Percentiles rank a stretch among this genome's conserved stretches.
phyloP scores from a whole-genome alignment of 192 early-diverging fungal species.

The Helicostylum pulchrum region DNA sequence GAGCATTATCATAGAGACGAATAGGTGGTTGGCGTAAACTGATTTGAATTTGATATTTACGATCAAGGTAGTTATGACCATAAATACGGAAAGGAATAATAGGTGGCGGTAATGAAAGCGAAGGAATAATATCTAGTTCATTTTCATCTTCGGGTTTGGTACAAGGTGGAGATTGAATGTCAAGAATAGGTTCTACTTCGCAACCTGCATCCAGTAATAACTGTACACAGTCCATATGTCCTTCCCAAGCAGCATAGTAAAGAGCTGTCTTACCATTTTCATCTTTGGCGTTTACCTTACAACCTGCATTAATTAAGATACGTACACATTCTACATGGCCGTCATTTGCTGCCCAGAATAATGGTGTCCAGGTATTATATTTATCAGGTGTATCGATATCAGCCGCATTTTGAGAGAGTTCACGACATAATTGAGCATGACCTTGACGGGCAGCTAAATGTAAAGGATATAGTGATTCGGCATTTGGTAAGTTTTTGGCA shows the following conservation, averaged over 20 bases:
- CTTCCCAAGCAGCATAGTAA: slow-evolving; percentile 93
- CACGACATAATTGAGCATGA: slow-evolving; percentile 61
- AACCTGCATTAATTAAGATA: slow-evolving; percentile 76
- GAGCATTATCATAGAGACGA: slow-evolving; percentile 57
- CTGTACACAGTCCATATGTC: slow-evolving; percentile 78
- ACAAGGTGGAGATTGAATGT: slow-evolving; percentile 12
- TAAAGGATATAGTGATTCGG: slow-evolving; percentile 82
- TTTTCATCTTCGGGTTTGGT: slow-evolving; percentile 38
- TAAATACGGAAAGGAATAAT: slow-evolving; percentile 98
- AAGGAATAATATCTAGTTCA: slow-evolving; percentile 90
- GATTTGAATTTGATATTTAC: slow-evolving; percentile 84
- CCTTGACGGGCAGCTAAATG: slow-evolving; percentile 89
- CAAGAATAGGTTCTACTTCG: slow-evolving; percentile 18
- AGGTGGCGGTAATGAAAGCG: slow-evolving; percentile 92
- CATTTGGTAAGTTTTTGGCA: slow-evolving; percentile 69
- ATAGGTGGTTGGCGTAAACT: slow-evolving; percentile 55
- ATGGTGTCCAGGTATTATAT: slow-evolving; percentile 93
- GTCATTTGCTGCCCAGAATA: slow-evolving; percentile 94
- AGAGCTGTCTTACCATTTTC: slow-evolving; percentile 79
- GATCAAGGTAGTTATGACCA: slow-evolving; percentile 95
- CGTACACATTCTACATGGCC: slow-evolving; percentile 81
- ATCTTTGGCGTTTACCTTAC: slow-evolving; percentile 71
- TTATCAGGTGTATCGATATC: slow-evolving; percentile 81
- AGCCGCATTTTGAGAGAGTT: slow-evolving; percentile 70
- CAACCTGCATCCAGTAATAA: slow-evolving; percentile 69